A percentile compares a stretch with the other conserved stretches of the same genome.
Conservation (phyloP, 306 rosid genomes). For the Prunus dulcis region DNA sequence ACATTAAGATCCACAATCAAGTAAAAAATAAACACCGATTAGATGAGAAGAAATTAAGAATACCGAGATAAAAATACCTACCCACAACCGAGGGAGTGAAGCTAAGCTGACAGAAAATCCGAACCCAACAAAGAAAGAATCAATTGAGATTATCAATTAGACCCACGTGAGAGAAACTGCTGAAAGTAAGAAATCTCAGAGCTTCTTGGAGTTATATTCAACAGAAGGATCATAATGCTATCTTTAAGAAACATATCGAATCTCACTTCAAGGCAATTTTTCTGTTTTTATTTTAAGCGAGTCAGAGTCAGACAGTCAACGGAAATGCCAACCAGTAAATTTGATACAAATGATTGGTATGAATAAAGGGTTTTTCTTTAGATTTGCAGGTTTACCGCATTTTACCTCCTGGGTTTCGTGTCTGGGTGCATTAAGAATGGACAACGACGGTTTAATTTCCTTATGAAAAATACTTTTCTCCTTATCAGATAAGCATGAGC, state of each 20-base stretch:
- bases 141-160: not conserved
- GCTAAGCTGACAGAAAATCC: not conserved
- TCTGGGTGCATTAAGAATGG: too few species aligned
- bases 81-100: not conserved
- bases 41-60: not conserved
- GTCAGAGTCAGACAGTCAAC: conserved; percentile 22
- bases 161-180: conserved; percentile 13
- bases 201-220: not conserved
- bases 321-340: conserved; percentile 14
- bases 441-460: too few species aligned
- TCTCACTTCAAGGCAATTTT: conserved; percentile 7
- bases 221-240: conserved; percentile 19
- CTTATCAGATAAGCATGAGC: too few species aligned
- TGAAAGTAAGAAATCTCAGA: conserved; percentile 20
- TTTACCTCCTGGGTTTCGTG: too few species aligned
- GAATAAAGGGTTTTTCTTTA: not conserved
- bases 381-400: too few species aligned
- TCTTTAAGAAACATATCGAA: conserved; percentile 17
- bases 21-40: not conserved
- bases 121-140: not conserved
- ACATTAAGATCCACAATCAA: conserved; percentile 34
- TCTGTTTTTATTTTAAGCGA: conserved; percentile 19
- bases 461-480: too few species aligned
- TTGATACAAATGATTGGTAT: not conserved
- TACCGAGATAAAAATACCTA: not conserved